Conservation (phyloP, 805 yeast species). For the Geotrichum ghanense region DNA sequence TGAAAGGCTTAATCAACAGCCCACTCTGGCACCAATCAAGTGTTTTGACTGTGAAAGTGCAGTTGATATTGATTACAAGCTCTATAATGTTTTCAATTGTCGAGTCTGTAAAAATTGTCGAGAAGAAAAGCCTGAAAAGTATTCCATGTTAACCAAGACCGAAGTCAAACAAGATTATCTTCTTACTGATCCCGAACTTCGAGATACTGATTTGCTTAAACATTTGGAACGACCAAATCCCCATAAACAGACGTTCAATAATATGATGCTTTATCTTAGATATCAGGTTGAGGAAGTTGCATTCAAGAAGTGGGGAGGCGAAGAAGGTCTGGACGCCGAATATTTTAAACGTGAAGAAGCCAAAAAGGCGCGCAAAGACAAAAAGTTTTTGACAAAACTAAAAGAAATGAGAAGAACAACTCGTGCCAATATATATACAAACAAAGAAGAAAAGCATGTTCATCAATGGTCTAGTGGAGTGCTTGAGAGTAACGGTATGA, state of each 20-base stretch:
- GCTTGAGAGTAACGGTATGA: conserved; percentile 31
- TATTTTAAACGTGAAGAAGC: conserved; percentile 75
- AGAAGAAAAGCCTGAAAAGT: conserved; percentile 69
- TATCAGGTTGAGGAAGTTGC: conserved; percentile 92
- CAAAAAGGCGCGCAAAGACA: conserved; percentile 63
- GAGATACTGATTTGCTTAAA: conserved; percentile 55
- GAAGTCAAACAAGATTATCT: conserved; percentile 91
- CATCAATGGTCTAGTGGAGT: conserved; percentile 31
- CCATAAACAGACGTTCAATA: conserved; percentile 73
- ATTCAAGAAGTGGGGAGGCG: conserved; percentile 88
- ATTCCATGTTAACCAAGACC: conserved; percentile 83
- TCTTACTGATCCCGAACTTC: conserved; percentile 84
- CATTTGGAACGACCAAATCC: conserved; percentile 90
- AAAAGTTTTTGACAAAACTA: conserved; percentile 65
- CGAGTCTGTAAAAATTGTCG: conserved; percentile 77
- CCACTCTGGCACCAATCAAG: conserved; percentile 56
- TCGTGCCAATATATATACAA: conserved; percentile 77
- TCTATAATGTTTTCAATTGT: conserved; percentile 55
- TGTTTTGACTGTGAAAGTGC: conserved; percentile 70
- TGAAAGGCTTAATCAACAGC: conserved; percentile 25
- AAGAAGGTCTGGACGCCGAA: conserved; percentile 81
- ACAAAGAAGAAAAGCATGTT: conserved; percentile 48
- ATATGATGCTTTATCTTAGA: conserved; percentile 86
- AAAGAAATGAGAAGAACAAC: conserved; percentile 84
- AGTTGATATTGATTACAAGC: conserved; percentile 65